phyloP scores from a whole-genome alignment of 2,329 filamentous ascomycete genomes.

The Davidsoniella australis region DNA sequence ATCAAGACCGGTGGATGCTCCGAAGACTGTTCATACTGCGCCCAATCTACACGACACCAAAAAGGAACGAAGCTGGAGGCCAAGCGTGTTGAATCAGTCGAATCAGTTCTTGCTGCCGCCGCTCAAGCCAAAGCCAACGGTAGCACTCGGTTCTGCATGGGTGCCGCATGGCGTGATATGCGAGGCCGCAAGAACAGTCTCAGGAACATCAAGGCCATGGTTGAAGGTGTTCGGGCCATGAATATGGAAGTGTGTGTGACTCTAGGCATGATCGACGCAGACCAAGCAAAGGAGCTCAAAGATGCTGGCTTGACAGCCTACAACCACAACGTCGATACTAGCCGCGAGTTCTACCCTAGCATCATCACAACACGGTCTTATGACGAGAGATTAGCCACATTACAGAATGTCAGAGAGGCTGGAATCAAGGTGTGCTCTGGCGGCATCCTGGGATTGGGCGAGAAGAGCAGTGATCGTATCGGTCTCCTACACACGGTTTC shows the following conservation, averaged over 20 bases:
- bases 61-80: constrained; percentile 64
- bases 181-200: constrained; percentile 70
- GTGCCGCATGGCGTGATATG: constrained; percentile 89
- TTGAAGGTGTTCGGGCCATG: constrained; percentile 60
- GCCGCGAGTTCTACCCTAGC: constrained; percentile 70
- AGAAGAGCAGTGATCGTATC: constrained; percentile 61
- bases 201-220: constrained; percentile 74
- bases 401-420: constrained; percentile 65
- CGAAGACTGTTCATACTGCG: constrained; percentile 87
- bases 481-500: constrained; percentile 70
- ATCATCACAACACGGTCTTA: constrained; percentile 77
- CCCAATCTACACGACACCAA: constrained; percentile 67
- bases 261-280: constrained; percentile 73
- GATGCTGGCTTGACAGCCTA: constrained; percentile 76
- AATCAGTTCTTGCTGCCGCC: constrained; percentile 64
- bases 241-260: constrained; percentile 92
- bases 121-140: constrained; percentile 65
- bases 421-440: constrained; percentile 84
- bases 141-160: constrained; percentile 88
- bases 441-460: constrained; percentile 72
- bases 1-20: constrained; percentile 89
- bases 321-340: constrained; percentile 89
- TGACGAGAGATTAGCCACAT: constrained; percentile 68
- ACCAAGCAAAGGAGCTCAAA: constrained; percentile 68
- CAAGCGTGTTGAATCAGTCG: constrained; percentile 61